Conservation (phyloP, 805 yeast genomes). For the Cyberlindnera amylophila region DNA sequence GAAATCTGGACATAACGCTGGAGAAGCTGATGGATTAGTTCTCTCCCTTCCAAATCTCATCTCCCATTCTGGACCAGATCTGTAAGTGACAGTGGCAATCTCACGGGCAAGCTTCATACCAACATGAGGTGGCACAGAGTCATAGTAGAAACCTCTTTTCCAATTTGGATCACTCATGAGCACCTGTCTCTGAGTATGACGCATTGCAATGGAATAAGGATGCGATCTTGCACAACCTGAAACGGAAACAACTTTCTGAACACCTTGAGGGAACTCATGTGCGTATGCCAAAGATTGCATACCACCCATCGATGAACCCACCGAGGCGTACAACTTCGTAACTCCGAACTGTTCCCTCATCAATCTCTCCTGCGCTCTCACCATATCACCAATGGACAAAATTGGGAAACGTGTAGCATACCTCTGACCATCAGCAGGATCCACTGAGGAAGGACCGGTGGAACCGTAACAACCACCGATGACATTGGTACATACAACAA, state of each 20-base stretch:
- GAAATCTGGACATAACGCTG: conserved; percentile 92
- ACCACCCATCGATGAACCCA: conserved; percentile 98
- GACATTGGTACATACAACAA: conserved; percentile 85
- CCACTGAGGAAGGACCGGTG: conserved; percentile 83
- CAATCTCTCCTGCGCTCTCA: conserved; percentile 76
- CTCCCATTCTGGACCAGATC: conserved; percentile 98
- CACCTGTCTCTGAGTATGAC: conserved; percentile 90
- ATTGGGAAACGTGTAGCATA: conserved; percentile 90
- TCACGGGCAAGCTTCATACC: conserved; percentile 95
- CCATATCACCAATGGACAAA: conserved; percentile 83
- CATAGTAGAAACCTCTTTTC: conserved; percentile 88
- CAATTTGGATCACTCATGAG: conserved; percentile 93
- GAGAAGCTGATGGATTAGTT: conserved; percentile 71
- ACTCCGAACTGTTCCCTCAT: conserved; percentile 61
- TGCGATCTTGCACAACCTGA: conserved; percentile 93
- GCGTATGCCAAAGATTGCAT: conserved; percentile 93
- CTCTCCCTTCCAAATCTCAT: conserved; percentile 84
- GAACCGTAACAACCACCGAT: conserved; percentile 95
- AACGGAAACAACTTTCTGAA: conserved; percentile 69
- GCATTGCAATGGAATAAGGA: conserved; percentile 89
- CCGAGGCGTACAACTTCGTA: conserved; percentile 63
- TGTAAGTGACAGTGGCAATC: conserved; percentile 88
- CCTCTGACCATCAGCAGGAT: conserved; percentile 60
- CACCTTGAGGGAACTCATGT: conserved; percentile 74
- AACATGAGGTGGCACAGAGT: conserved; percentile 77